phyloP scores from a whole-genome alignment of 192 early-diverging fungal genomes.

The Linderina pennispora region DNA sequence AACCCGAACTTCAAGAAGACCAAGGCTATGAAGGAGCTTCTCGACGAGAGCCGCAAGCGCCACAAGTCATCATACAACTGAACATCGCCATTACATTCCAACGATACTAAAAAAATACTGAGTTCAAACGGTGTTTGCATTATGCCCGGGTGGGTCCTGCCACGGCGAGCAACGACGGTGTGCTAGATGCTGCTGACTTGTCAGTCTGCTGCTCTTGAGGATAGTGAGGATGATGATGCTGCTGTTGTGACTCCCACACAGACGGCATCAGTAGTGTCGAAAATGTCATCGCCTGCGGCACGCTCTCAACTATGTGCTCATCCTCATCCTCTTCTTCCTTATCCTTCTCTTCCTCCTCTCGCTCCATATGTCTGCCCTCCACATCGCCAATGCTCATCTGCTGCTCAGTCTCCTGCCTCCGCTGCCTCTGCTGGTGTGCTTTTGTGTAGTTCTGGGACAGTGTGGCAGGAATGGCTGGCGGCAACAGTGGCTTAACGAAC shows the following conservation, averaged over 20 bases:
- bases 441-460: too few relatives aligned
- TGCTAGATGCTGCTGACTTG: too few relatives aligned
- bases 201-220: too few relatives aligned
- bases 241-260: constrained; percentile 33
- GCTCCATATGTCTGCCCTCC: too few relatives aligned
- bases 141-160: too few relatives aligned
- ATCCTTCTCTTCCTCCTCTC: neutral
- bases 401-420: neutral
- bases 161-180: too few relatives aligned
- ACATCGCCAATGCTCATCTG: too few relatives aligned
- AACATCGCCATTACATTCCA: neutral
- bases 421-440: neutral
- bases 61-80: constrained; percentile 26
- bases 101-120: neutral
- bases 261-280: constrained; percentile 19
- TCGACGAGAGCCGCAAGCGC: constrained; percentile 38
- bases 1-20: constrained; percentile 74
- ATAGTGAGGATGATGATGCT: too few relatives aligned
- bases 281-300: constrained; percentile 2
- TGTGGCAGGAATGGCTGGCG: constrained; percentile 8
- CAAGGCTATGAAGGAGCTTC: constrained; percentile 41
- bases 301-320: neutral
- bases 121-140: neutral
- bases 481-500: constrained; percentile 35
- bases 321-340: neutral